These are phyloP conservation scores for Entomortierella beljakovae DNA, from an alignment of 192 early-diverging fungal genomes.

Conservation along the genomic window DNA sequence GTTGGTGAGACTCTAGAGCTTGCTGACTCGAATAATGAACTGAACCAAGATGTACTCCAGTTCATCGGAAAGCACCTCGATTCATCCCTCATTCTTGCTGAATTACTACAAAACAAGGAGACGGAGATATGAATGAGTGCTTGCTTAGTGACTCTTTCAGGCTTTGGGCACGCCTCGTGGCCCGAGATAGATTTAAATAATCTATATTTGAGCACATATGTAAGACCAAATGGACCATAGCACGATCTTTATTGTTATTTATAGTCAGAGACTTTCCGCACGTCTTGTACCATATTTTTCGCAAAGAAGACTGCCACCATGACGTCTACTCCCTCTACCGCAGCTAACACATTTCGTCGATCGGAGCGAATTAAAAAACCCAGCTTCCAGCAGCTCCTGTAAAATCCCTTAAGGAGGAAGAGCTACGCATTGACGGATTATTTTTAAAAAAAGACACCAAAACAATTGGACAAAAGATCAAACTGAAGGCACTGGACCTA, in stretches of 20 bases:
- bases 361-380: constrained; percentile 1
- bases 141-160: too few species aligned
- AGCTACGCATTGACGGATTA: not conserved
- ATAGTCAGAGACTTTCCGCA: constrained; percentile 5
- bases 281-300: constrained; percentile 1
- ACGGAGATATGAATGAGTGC: too few species aligned
- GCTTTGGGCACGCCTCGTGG: too few species aligned
- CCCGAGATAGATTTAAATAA: too few species aligned
- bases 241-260: constrained; percentile 9
- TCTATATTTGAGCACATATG: too few species aligned
- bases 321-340: constrained; percentile 1
- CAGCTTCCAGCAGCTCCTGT: not conserved
- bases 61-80: not conserved
- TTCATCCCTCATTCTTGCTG: not conserved
- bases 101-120: not conserved
- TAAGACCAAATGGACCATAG: constrained; percentile 2
- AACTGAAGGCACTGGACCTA: not conserved
- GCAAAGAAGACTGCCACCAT: constrained; percentile 3
- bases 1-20: not conserved
- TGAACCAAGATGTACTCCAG: not conserved
- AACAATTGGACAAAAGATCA: constrained; percentile 1
- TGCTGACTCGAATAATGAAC: not conserved
- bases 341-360: constrained; percentile 2
- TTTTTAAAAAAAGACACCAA: not conserved
- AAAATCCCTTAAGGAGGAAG: not conserved